Percentiles rank a stretch among this genome's conserved stretches.
phyloP scores from a whole-genome alignment of 495 filamentous ascomycete genomes.

The Penicillium lagena region DNA sequence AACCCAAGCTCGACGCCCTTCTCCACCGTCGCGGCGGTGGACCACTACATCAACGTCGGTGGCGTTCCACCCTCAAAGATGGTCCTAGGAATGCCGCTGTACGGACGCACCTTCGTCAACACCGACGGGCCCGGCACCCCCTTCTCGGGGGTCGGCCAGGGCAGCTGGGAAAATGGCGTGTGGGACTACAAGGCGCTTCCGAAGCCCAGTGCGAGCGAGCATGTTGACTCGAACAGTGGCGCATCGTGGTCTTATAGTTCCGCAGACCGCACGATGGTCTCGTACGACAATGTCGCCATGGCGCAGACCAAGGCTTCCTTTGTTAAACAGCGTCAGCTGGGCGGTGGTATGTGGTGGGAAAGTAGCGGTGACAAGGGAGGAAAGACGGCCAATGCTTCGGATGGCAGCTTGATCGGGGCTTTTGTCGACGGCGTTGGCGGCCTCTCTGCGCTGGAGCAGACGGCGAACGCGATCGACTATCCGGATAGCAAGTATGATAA shows the following conservation, averaged over 20 bases:
- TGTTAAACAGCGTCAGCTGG: slow-evolving; percentile 56
- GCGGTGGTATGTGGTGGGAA: slow-evolving; percentile 95
- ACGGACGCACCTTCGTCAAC: slow-evolving; percentile 73
- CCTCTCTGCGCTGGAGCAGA: slow-evolving; percentile 43
- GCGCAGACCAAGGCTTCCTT: slow-evolving; percentile 60
- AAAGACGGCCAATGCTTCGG: slow-evolving; percentile 31
- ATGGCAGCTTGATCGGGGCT: slow-evolving; percentile 56
- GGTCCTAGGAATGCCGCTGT: slow-evolving; percentile 80
- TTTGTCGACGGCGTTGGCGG: slow-evolving; percentile 49
- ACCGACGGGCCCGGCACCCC: slow-evolving; percentile 67
- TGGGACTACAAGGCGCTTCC: slow-evolving; percentile 74
- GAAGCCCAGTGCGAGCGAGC: slow-evolving; percentile 32
- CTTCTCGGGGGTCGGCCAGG: slow-evolving; percentile 62
- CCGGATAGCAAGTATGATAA: slow-evolving; percentile 80
- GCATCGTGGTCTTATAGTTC: slow-evolving; percentile 72
- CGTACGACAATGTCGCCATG: slow-evolving; percentile 65
- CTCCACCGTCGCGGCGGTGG: slow-evolving; percentile 35
- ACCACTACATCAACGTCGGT: slow-evolving; percentile 52
- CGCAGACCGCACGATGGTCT: slow-evolving; percentile 55
- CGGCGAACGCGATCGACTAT: slow-evolving; percentile 63
- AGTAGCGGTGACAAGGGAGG: slow-evolving; percentile 66
- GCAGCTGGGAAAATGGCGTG: slow-evolving; percentile 69
- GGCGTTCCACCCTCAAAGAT: slow-evolving; percentile 67
- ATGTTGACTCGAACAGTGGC: slow-evolving; percentile 26
- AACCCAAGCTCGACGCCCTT: slow-evolving; percentile 56